Conservation (phyloP, 805 yeast genomes). For the Saccharomyces kudriavzevii region DNA sequence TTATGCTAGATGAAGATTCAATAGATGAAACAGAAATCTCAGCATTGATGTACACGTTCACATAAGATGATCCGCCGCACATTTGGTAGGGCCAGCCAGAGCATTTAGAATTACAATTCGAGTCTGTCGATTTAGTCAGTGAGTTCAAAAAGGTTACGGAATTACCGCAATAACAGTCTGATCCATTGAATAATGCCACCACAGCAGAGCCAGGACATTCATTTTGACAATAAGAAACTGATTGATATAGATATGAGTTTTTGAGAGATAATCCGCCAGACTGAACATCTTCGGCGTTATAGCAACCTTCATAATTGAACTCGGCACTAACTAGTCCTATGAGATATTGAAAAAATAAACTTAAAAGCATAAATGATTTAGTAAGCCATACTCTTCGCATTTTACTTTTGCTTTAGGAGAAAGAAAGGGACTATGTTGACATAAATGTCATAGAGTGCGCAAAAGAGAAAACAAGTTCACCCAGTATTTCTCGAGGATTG, state of each 20-base stretch:
- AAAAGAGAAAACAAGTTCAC: background rate
- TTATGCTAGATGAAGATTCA: background rate
- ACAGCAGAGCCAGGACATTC: constrained; percentile 44
- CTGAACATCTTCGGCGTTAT: constrained; percentile 20
- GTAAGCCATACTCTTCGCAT: background rate
- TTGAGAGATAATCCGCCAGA: constrained; percentile 24
- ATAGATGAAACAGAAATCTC: background rate
- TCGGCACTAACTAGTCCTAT: constrained; percentile 1
- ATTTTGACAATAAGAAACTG: constrained; percentile 47
- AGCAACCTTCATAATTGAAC: constrained; percentile 32
- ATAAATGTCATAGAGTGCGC: background rate
- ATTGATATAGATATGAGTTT: constrained; percentile 50
- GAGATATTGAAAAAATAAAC: background rate
- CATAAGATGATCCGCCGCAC: constrained; percentile 56
- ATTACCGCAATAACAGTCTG: constrained; percentile 62
- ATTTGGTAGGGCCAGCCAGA: constrained; percentile 51
- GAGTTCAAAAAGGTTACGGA: constrained; percentile 22
- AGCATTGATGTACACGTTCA: constrained; percentile 38
- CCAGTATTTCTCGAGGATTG: background rate
- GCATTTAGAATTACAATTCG: constrained; percentile 42
- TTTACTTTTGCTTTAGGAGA: background rate
- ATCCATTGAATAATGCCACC: constrained; percentile 47
- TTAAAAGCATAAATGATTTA: background rate
- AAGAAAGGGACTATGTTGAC: background rate
- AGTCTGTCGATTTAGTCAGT: constrained; percentile 29